phyloP scores from a whole-genome alignment of 2,329 filamentous ascomycete genomes.

The Venturia asperata region DNA sequence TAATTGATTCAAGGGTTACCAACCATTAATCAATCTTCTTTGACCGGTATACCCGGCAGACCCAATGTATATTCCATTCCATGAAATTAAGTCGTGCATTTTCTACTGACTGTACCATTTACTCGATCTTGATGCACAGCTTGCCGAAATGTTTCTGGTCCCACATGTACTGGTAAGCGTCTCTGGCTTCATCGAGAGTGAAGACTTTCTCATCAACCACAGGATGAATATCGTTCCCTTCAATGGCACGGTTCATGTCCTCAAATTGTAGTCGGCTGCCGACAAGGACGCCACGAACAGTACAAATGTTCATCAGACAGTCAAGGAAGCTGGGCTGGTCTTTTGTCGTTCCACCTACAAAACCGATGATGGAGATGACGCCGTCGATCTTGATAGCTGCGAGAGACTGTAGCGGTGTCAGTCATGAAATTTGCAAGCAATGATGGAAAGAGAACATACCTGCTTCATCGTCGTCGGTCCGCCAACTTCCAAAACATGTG shows the following conservation, averaged over 20 bases:
- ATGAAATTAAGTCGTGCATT: background rate
- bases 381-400: conserved; percentile 50
- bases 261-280: conserved; percentile 50
- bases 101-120: conserved; percentile 17
- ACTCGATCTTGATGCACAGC: conserved; percentile 34
- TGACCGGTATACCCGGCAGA: no score
- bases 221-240: conserved; percentile 52
- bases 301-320: conserved; percentile 44
- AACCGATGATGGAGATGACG: conserved; percentile 50
- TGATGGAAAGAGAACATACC: background rate
- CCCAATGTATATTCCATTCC: background rate
- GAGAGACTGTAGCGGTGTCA: conserved; percentile 33
- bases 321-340: conserved; percentile 48
- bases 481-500: conserved; percentile 62
- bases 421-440: background rate
- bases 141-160: conserved; percentile 45
- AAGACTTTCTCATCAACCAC: conserved; percentile 55
- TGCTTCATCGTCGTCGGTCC: conserved; percentile 35
- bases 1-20: no score
- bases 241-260: conserved; percentile 53
- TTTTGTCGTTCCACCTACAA: conserved; percentile 45
- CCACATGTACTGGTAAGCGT: conserved; percentile 45
- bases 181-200: conserved; percentile 44
- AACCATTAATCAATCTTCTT: no score
- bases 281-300: conserved; percentile 51